These are phyloP conservation scores for Psilocybe cubensis DNA, from an alignment of 768 basidiomycete genomes.

Conservation along the genomic window DNA sequence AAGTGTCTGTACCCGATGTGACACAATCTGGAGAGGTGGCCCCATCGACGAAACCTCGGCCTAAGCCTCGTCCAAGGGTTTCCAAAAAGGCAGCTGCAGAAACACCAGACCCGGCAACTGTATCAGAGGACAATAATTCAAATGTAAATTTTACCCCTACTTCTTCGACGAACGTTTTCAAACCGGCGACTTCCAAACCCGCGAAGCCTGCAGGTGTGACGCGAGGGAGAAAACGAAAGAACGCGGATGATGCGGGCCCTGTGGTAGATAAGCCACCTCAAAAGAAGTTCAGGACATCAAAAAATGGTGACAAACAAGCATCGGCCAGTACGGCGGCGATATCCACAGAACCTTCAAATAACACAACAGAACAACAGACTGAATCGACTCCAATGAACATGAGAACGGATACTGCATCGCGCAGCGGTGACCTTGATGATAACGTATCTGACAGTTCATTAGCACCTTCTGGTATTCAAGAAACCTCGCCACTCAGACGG, in stretches of 20 bases:
- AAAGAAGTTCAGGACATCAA: not conserved
- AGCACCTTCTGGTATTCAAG: not conserved
- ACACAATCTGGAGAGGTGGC: not conserved
- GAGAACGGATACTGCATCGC: not conserved
- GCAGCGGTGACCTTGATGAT: not conserved
- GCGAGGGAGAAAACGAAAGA: conserved; percentile 16
- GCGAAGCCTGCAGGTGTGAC: not conserved
- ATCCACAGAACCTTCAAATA: not conserved
- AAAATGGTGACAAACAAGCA: not conserved
- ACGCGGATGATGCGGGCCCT: not conserved
- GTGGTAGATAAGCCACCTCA: not conserved
- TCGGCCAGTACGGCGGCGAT: not conserved
- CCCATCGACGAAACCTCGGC: conserved; percentile 15
- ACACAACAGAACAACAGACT: not conserved
- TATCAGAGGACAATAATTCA: not conserved
- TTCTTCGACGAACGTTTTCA: not conserved
- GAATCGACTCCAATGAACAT: not conserved
- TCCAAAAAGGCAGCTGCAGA: conserved; percentile 26
- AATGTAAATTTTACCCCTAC: not conserved
- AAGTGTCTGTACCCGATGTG: not conserved
- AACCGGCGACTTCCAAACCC: not conserved
- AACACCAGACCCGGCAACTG: conserved; percentile 3
- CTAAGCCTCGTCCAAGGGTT: conserved; percentile 24
- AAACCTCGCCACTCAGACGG: conserved; percentile 1
- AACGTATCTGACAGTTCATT: not conserved